phyloP scores from a whole-genome alignment of 2,329 filamentous ascomycete species.

The Leptographium flavum region DNA sequence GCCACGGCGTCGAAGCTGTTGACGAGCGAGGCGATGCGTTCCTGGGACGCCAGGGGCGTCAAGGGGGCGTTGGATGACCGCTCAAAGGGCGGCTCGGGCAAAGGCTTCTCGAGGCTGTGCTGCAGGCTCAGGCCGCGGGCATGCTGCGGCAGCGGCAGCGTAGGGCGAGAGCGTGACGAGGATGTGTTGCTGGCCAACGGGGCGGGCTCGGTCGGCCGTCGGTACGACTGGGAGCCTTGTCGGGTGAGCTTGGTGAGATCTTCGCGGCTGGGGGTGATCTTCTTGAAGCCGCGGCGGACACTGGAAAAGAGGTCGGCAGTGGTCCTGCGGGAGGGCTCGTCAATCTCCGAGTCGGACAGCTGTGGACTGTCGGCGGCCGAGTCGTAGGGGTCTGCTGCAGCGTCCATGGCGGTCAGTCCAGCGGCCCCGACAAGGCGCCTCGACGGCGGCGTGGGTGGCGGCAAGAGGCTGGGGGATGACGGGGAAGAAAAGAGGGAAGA shows the following conservation, averaged over 20 bases:
- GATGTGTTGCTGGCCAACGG: constrained; percentile 21
- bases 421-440: neutral
- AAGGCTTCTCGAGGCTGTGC: constrained; percentile 42
- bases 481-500: neutral
- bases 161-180: constrained; percentile 11
- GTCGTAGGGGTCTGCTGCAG: constrained; percentile 16
- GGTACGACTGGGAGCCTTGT: constrained; percentile 24
- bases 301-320: constrained; percentile 34
- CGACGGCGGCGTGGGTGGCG: too few relatives aligned
- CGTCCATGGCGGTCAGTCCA: constrained; percentile 20
- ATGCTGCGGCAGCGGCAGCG: constrained; percentile 25
- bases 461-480: neutral
- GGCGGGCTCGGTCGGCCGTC: constrained; percentile 2
- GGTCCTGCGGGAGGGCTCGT: constrained; percentile 24
- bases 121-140: constrained; percentile 39
- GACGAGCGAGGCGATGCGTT: neutral
- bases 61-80: constrained; percentile 20
- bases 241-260: constrained; percentile 28
- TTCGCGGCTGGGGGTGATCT: constrained; percentile 27
- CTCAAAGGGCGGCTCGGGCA: constrained; percentile 31
- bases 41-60: constrained; percentile 16
- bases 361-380: constrained; percentile 20
- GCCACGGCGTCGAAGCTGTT: constrained; percentile 7
- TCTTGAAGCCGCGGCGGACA: constrained; percentile 37
- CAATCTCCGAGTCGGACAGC: constrained; percentile 30